phyloP scores from a whole-genome alignment of 208 protist genomes.

The Acanthamoeba triangularis region DNA sequence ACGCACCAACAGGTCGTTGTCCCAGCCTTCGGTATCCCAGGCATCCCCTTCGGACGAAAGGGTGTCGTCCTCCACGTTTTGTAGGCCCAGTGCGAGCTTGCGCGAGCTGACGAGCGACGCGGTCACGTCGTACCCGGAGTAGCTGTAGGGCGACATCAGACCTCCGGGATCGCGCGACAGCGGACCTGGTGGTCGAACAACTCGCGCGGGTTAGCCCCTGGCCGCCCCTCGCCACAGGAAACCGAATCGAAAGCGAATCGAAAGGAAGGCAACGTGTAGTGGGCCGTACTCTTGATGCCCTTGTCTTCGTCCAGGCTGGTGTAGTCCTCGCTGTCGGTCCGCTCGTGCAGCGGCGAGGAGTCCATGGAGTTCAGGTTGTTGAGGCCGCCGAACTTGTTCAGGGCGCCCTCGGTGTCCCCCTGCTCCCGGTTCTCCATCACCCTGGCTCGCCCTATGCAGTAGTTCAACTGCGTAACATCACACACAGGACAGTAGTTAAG shows the following conservation, averaged over 20 bases:
- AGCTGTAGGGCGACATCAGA: constrained; percentile 6
- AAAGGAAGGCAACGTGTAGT: neutral
- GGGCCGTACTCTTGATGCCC: neutral
- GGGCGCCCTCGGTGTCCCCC: neutral
- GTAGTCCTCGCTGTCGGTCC: constrained; percentile 24
- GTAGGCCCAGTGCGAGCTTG: neutral
- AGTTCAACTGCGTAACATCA: constrained; percentile 13
- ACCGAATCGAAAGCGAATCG: no score
- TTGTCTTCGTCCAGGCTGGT: constrained; percentile 9
- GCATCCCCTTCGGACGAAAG: neutral
- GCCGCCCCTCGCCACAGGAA: no score
- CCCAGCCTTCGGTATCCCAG: constrained; percentile 16
- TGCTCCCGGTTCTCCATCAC: neutral
- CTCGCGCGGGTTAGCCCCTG: no score
- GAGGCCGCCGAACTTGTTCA: neutral
- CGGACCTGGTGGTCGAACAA: neutral
- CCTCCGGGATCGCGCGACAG: neutral
- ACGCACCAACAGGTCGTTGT: neutral
- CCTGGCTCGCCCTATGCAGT: neutral
- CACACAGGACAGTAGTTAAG: no score
- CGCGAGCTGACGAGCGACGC: neutral
- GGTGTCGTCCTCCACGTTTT: neutral
- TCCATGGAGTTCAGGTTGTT: neutral
- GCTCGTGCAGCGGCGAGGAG: neutral
- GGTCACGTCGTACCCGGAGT: neutral